These are phyloP conservation scores for Penicillium lividum DNA, from an alignment of 495 filamentous ascomycete genomes.

Conservation along the genomic window DNA sequence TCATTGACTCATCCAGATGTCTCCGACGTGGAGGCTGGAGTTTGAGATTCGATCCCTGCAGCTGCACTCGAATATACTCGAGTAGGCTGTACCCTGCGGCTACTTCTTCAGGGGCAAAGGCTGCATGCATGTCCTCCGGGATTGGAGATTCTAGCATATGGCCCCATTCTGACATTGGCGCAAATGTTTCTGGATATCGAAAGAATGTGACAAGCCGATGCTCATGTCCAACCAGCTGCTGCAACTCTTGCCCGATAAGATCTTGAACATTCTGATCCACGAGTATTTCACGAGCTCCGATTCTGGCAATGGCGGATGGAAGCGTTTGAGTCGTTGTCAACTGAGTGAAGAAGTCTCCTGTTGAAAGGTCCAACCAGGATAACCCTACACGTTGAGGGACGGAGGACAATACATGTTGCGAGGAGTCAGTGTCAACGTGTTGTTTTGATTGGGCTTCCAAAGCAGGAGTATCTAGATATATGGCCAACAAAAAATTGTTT, in stretches of 20 bases:
- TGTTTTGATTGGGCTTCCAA: slow-evolving; percentile 23
- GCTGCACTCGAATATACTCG: slow-evolving; percentile 74
- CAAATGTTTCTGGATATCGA: slow-evolving; percentile 30
- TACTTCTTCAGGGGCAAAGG: slow-evolving; percentile 50
- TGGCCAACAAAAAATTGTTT: slow-evolving; percentile 86
- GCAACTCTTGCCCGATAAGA: slow-evolving; percentile 41
- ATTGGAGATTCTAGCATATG: slow-evolving; percentile 72
- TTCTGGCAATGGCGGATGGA: slow-evolving; percentile 74
- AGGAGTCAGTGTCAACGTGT: slow-evolving; percentile 21
- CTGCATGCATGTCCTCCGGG: slow-evolving; percentile 32
- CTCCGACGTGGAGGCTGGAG: slow-evolving; percentile 79
- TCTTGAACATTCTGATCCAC: slow-evolving; percentile 63
- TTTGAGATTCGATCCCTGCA: slow-evolving; percentile 79
- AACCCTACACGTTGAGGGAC: slow-evolving; percentile 63
- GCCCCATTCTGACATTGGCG: slow-evolving; percentile 64
- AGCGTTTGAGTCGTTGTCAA: slow-evolving; percentile 70
- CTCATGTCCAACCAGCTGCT: slow-evolving; percentile 43
- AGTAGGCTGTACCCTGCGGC: slow-evolving; percentile 74
- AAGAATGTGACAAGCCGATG: slow-evolving; percentile 50
- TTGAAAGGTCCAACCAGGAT: slow-evolving; percentile 94
- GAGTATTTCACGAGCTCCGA: slow-evolving; percentile 83
- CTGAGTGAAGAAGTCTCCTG: slow-evolving; percentile 89
- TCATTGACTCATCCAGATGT: slow-evolving; percentile 74
- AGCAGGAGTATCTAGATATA: slow-evolving; percentile 53
- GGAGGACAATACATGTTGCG: slow-evolving; percentile 40